Evolutionary conservation across 257 asterid species (phyloP).

Genomic region (Ligustrum vulgare): DNA sequence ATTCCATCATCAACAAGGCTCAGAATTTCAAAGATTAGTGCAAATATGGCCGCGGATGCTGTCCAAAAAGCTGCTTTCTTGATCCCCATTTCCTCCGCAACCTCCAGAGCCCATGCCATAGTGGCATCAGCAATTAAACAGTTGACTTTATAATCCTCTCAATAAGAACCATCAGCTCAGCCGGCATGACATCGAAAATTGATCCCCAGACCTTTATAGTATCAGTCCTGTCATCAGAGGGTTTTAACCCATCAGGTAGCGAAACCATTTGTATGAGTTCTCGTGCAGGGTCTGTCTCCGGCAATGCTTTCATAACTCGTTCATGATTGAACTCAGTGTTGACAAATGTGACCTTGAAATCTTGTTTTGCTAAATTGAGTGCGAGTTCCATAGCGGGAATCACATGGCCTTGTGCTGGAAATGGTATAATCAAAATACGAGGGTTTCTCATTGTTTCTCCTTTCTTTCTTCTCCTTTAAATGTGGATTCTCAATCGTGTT

Average conservation of each 20-base stretch:
- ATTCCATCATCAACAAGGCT: conserved; percentile 21
- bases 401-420: background rate
- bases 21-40: background rate
- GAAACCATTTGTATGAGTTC: conserved; percentile 11
- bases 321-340: background rate
- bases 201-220: background rate
- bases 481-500: no score
- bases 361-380: background rate
- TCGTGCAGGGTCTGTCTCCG: background rate
- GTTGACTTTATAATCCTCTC: background rate
- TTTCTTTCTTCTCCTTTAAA: no score
- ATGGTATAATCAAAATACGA: background rate
- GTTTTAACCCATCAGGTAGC: conserved; percentile 17
- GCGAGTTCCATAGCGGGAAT: background rate
- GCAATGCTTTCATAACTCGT: background rate
- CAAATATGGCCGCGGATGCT: conserved; percentile 2
- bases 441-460: background rate
- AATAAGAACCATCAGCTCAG: conserved; percentile 7
- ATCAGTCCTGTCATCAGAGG: conserved; percentile 16
- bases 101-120: conserved; percentile 18
- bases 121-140: conserved; percentile 17
- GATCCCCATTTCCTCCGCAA: conserved; percentile 7
- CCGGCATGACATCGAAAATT: conserved; percentile 10
- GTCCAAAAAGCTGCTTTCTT: conserved; percentile 12
- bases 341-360: background rate